Evolutionary conservation across 768 basidiomycete genomes (phyloP), one percentile per base, ranked within the genome.

Genomic region (Leccinum incarnatum): DNA sequence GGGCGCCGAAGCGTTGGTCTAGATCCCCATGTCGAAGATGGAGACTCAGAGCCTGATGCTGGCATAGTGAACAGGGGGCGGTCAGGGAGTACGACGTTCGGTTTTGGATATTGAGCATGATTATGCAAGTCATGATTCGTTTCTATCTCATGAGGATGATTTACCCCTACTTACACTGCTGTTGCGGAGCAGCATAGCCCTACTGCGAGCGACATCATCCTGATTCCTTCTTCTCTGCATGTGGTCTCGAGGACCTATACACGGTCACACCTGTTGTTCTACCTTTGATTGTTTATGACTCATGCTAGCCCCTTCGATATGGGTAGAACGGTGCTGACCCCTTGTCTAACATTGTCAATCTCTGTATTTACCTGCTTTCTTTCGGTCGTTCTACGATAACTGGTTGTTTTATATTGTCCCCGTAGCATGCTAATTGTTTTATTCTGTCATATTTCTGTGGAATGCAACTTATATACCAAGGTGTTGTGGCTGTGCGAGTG

Each of bases 1-100:
- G 73, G 81, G 27, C 75, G 81, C 54, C 79, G 80, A 32, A 81
- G 78, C 54, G 73, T 71, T 17, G 77, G 74, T 27, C 56, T 67
- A 37, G 72, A 73, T 42, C 69, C 62, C 51, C 60, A 58, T 46
- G 32, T 57, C 14, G 68, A 74, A 55, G 65, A 69, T 14, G 61
- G 50, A 36, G 61, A 62, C 21, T 58, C 65, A 51, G 67, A 65
- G 42, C 61, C 65, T 32, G 58, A 34, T 17, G 25, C 47, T 14
- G 65, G 66, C 53, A 67, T 52, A 58, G 66, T 58, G 51, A 66
- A 60, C 56, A 65, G 73, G 51, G 54, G 58, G 17, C 74, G 72
- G 11, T 67, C 69, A 5, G 74, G 68, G 51, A 73, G 73, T 36
- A 65, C 61, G 29, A 42, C 69, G 34, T 49, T 66, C 42, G 47